Conservation (phyloP, 192 early-diverging fungal genomes). For the Coemansia nantahalensis region DNA sequence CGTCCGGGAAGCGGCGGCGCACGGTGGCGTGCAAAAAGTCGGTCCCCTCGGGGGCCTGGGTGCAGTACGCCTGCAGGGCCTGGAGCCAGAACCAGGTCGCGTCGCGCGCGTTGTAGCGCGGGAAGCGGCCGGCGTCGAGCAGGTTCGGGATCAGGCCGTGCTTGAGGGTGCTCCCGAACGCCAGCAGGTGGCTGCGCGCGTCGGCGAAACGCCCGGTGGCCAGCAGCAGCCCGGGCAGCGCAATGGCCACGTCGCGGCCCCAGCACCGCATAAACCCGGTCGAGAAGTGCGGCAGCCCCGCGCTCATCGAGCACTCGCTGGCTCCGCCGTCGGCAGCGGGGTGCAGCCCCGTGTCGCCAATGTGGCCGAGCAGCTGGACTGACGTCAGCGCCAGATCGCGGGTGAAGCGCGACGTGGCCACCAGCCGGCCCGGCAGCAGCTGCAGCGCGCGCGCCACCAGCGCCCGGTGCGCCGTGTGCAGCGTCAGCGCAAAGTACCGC, state of each 20-base stretch:
- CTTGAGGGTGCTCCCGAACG: slow-evolving; percentile 87
- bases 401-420: slow-evolving; percentile 62
- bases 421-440: slow-evolving; percentile 59
- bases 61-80: slow-evolving; percentile 86
- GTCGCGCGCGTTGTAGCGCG: slow-evolving; percentile 95
- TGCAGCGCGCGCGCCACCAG: slow-evolving; percentile 61
- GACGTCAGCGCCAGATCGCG: slow-evolving; percentile 73
- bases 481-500: slow-evolving; percentile 88
- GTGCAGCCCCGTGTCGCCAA: slow-evolving; percentile 79
- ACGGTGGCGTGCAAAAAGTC: slow-evolving; percentile 70
- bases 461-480: slow-evolving; percentile 76
- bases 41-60: slow-evolving; percentile 68
- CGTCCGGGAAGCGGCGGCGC: slow-evolving; percentile 77
- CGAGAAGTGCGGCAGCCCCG: slow-evolving; percentile 94
- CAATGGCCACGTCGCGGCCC: slow-evolving; percentile 98
- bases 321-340: slow-evolving; percentile 47
- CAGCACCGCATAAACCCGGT: slow-evolving; percentile 91
- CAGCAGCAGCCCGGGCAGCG: slow-evolving; percentile 80
- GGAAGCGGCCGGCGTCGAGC: slow-evolving; percentile 77
- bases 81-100: slow-evolving; percentile 96
- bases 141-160: slow-evolving; percentile 98
- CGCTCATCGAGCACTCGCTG: slow-evolving; percentile 70
- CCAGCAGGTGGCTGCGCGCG: slow-evolving; percentile 81
- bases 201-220: slow-evolving; percentile 79
- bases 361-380: slow-evolving; percentile 79